Conservation (phyloP, 495 filamentous ascomycete genomes). For the Podospora tetraspora region DNA sequence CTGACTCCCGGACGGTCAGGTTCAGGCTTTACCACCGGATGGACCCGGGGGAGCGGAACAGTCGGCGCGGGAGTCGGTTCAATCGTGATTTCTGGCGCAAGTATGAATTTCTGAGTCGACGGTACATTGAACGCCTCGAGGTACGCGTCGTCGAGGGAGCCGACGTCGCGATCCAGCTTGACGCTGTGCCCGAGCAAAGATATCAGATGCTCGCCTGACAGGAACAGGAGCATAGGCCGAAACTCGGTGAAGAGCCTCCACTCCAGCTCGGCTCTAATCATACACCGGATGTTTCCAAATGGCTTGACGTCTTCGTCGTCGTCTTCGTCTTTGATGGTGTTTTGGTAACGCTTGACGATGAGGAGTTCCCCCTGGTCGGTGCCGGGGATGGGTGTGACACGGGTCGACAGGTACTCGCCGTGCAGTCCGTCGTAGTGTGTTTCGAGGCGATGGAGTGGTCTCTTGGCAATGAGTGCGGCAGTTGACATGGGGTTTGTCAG, state of each 20-base stretch:
- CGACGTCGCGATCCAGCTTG: background rate
- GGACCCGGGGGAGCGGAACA: too few relatives aligned
- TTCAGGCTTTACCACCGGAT: too few relatives aligned
- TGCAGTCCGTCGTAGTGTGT: background rate
- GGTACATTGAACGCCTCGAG: background rate
- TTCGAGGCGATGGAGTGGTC: background rate
- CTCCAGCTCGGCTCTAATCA: background rate
- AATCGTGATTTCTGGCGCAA: too few relatives aligned
- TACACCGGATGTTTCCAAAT: background rate
- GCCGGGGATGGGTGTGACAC: background rate
- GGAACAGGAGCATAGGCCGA: background rate
- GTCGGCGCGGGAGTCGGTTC: too few relatives aligned
- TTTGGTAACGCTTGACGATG: background rate
- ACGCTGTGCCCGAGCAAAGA: background rate
- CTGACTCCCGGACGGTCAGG: too few relatives aligned
- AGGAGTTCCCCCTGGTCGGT: background rate
- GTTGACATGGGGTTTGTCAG: background rate
- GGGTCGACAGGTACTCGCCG: background rate
- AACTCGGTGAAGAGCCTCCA: background rate
- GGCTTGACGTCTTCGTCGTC: background rate
- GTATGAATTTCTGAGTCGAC: too few relatives aligned
- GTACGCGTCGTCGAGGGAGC: background rate
- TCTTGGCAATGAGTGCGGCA: background rate
- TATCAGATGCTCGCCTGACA: background rate
- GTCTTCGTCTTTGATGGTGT: background rate